Percentiles rank a stretch among this genome's conserved stretches.
These are phyloP conservation scores for Calocybe indica DNA, from an alignment of 768 basidiomycete species.

Conservation along the genomic window DNA sequence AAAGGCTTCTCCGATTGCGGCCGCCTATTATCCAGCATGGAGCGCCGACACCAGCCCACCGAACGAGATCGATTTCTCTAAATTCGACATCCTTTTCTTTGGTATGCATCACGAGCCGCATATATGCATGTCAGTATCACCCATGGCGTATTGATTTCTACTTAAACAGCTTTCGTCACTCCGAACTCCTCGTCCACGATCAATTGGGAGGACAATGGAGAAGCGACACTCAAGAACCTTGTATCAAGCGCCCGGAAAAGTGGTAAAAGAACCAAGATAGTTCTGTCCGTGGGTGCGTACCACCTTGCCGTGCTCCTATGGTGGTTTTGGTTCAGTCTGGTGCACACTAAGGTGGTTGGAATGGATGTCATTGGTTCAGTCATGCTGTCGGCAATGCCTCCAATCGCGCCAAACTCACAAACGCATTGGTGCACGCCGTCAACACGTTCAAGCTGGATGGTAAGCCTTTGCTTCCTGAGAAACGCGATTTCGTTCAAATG, in stretches of 20 bases:
- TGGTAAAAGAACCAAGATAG: constrained; percentile 55
- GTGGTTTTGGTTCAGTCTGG: background rate
- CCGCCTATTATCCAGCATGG: constrained; percentile 52
- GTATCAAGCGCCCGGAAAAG: constrained; percentile 51
- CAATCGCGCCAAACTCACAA: constrained; percentile 48
- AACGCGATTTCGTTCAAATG: constrained; percentile 29
- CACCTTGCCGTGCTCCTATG: constrained; percentile 9
- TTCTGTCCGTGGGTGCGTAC: constrained; percentile 57
- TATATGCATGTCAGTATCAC: no score
- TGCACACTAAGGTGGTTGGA: constrained; percentile 51
- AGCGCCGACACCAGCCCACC: constrained; percentile 40
- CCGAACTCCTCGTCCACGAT: constrained; percentile 55
- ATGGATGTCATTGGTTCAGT: constrained; percentile 61
- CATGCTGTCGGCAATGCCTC: constrained; percentile 41
- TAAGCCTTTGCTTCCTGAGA: constrained; percentile 30
- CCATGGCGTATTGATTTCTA: background rate
- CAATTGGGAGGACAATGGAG: constrained; percentile 44
- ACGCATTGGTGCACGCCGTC: constrained; percentile 48
- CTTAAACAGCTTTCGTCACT: constrained; percentile 53
- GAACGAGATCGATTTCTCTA: constrained; percentile 51
- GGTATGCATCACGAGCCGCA: constrained; percentile 24
- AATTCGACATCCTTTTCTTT: constrained; percentile 65
- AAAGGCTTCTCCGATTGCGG: constrained; percentile 24
- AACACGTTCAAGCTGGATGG: constrained; percentile 62
- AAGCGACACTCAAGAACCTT: constrained; percentile 45